A percentile compares a stretch with the other conserved stretches of the same genome.
These are phyloP conservation scores for Brassica napus DNA, from an alignment of 345 rosid species.

Conservation along the genomic window DNA sequence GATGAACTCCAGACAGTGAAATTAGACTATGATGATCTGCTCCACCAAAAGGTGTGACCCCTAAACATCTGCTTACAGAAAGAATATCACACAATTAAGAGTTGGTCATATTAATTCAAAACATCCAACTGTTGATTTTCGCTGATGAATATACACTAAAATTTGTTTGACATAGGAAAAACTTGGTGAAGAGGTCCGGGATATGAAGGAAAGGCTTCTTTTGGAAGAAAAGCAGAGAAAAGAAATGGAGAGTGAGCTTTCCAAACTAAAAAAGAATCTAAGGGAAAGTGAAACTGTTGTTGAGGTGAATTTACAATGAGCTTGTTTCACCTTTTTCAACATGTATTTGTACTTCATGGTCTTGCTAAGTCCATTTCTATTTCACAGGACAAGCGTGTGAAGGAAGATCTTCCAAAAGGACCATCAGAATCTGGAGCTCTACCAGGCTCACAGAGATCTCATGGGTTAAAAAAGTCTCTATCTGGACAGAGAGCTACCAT, in stretches of 20 bases:
- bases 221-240: slow-evolving; percentile 75
- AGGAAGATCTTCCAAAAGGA: slow-evolving; percentile 57
- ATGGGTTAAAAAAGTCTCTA: slow-evolving; percentile 55
- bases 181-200: slow-evolving; percentile 59
- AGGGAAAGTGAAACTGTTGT: slow-evolving; percentile 55
- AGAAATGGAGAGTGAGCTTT: slow-evolving; percentile 60
- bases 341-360: slow-evolving; percentile 20
- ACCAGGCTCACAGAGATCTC: slow-evolving; percentile 52
- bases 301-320: slow-evolving; percentile 46
- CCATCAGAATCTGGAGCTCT: slow-evolving; percentile 45
- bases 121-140: neutral
- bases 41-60: slow-evolving; percentile 62
- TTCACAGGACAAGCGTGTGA: slow-evolving; percentile 49
- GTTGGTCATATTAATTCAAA: slow-evolving; percentile 18
- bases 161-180: slow-evolving; percentile 47
- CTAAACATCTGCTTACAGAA: slow-evolving; percentile 6
- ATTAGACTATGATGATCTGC: slow-evolving; percentile 51
- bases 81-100: slow-evolving; percentile 1
- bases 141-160: neutral
- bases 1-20: slow-evolving; percentile 66
- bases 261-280: slow-evolving; percentile 56
- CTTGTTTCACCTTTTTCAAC: slow-evolving; percentile 10
- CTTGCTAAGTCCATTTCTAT: slow-evolving; percentile 55
- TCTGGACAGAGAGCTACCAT: slow-evolving; percentile 82
- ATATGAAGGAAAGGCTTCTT: slow-evolving; percentile 55